Base-by-base conservation (phyloP, 768 basidiomycete genomes). In the Phylloporus sp. region DNA sequence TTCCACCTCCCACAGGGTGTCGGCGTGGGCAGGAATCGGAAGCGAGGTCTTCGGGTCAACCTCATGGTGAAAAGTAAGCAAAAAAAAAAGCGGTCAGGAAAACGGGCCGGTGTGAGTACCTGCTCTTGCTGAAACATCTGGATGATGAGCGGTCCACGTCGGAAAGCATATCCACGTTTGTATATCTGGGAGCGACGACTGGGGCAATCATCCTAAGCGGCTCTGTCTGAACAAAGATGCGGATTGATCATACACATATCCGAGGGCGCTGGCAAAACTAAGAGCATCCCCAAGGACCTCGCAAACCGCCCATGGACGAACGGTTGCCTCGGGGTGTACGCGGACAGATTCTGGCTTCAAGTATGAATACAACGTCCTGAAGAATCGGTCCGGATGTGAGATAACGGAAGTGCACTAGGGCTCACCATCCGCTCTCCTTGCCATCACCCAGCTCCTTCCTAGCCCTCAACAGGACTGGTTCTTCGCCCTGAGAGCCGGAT, bases 71-170 rank as follows among this genome's bases (percentile, higher is more conserved):
- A 49, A 35, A 44, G 37, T 54, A 11, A 54, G 52, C 44, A 10
- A 41, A 44, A 40, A 21, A n/a, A 23, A 15, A 32, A n/a, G 26
- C 29, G 20, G 9, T 21, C 37, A 42, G 17, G 9, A 7, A 40
- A 26, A 53, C 32, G 22, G 22, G 7, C 36, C 23, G 58, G 46
- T 13, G 15, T n/a, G 8, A 10, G 45, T 63, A 83, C 88, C 69
- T 86, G 81, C 66, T 90, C 89, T 65, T 90, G 85, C 64, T 90
- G 87, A 62, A 86, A 88, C 81, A 90, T 86, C 52, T 84, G 78
- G 44, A 91, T 86, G 14, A 85, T 71, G 11, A 91, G 71, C 15
- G 71, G 60, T 2, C 87, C 88, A 46, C 84, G 70, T 23, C 84
- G 73, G 61, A 91, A 91, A 20, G 81, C 68, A 60, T 86, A 90